phyloP scores from a whole-genome alignment of 805 yeast species.

The Jamesozyma gamospora region DNA sequence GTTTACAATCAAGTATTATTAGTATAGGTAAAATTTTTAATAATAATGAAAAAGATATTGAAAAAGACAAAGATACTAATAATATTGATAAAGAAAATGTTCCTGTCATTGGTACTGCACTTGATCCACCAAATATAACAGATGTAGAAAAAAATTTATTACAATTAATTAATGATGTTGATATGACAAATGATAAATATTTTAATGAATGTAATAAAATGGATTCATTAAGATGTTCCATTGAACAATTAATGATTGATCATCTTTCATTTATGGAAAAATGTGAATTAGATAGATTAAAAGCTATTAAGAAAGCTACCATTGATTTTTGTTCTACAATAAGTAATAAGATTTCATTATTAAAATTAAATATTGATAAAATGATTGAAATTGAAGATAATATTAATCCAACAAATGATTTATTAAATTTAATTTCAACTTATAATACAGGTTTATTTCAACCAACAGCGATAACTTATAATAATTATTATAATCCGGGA shows the following conservation, averaged over 20 bases:
- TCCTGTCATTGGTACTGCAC: background rate
- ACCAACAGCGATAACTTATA: slow-evolving; percentile 66
- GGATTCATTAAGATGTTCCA: slow-evolving; percentile 58
- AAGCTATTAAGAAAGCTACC: slow-evolving; percentile 66
- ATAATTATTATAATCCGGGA: slow-evolving; percentile 66
- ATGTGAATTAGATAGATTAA: slow-evolving; percentile 69
- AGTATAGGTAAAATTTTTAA: slow-evolving; percentile 1
- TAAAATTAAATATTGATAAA: slow-evolving; percentile 52
- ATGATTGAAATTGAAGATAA: slow-evolving; percentile 57
- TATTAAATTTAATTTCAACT: slow-evolving; percentile 54
- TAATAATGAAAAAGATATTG: background rate
- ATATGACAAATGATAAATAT: slow-evolving; percentile 47
- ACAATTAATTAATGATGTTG: slow-evolving; percentile 47
- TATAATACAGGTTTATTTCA: slow-evolving; percentile 65
- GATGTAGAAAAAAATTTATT: slow-evolving; percentile 37
- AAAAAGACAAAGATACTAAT: background rate
- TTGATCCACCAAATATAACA: slow-evolving; percentile 12
- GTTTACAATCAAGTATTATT: background rate
- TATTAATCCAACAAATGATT: slow-evolving; percentile 59
- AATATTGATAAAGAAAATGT: background rate
- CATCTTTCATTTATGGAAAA: slow-evolving; percentile 70
- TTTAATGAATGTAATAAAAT: slow-evolving; percentile 44
- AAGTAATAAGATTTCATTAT: slow-evolving; percentile 46
- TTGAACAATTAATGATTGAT: slow-evolving; percentile 64
- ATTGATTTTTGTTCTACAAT: slow-evolving; percentile 62